Base-by-base conservation (phyloP, 345 rosid genomes). In the Lepidium aucheri region DNA sequence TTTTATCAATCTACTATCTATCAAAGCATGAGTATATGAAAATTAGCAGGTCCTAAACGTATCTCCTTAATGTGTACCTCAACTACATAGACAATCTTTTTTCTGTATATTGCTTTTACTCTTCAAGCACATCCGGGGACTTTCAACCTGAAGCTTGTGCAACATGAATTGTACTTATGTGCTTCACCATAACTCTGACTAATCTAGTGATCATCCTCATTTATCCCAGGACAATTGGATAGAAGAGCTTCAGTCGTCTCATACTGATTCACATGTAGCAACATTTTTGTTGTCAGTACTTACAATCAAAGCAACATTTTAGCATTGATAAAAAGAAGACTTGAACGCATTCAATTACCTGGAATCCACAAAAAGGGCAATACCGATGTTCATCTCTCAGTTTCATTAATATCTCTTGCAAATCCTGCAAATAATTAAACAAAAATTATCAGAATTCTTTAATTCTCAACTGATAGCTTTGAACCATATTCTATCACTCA, bases 331-430 rank as follows among this genome's bases (percentile, higher is more conserved):
- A 36, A 26, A 59, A 51, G 38, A 50, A 49, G 60, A 10, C 12
- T 38, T 13, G 40, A 38, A 57, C 5, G 33, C 36, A 52, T 70
- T 28, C n/a, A 50, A 17, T 57, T 36, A 83, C 97, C 95, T 80
- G 87, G 69, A 85, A 82, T 45, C 97, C 97, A 73, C 95, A 88
- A 74, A 90, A 94, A 24, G 79, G 83, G 76, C 92, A 94, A 60
- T 94, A 90, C 35, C 71, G 81, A 79, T 83, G 74, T 63, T 90
- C 90, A 41, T 79, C 95, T 74, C 96, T 82, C 72, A 88, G 76
- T 78, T 83, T 86, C 80, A 74, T 80, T 78, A 90, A 78, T 41
- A 88, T 65, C 47, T 77, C 87, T 69, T 67, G 80, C 82, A 90
- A 83, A 76, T 90, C 91, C 96, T 90, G 87, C 76, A 84, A 64